Evolutionary conservation across 2,329 filamentous ascomycete genomes (phyloP), one percentile per base, ranked within the genome.

Genomic region (Blastomyces parvus): DNA sequence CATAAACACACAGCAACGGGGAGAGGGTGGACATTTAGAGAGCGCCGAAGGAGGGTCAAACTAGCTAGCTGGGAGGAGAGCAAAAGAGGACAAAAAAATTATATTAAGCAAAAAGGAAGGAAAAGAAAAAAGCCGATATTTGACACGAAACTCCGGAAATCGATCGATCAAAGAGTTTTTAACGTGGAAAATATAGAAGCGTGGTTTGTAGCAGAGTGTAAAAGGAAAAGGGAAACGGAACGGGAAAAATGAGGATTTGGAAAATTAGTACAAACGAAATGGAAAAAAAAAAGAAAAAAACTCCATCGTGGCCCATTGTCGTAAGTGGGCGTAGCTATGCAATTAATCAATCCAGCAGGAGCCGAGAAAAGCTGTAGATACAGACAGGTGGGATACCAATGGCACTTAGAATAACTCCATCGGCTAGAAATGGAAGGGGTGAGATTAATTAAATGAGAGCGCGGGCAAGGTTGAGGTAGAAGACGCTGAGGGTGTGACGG

Each of bases 291-390:
- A 56, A 33, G n/a, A n/a, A n/a, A n/a, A 61, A 42, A 62, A 64
- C 60, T 64, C 62, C 63, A 62, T 65, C 65, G 59, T 66, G 50
- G 63, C 65, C 61, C 61, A 46, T 62, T 65, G 63, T 65, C 65
- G 64, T 66, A 64, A 66, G 59, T 61, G 63, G 62, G 59, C 60
- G 48, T 63, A 62, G 53, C 63, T 63, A 62, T 60, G 44, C 52
- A 64, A 62, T 63, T 56, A 63, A 40, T 62, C 62, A 57, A 62
- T 46, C 63, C 60, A 63, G 62, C 40, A 63, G 56, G 42, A 59
- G 55, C 55, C 36, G 60, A 56, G 58, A 61, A 58, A 56, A 42
- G 44, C 55, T 52, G 59, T 60, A 60, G 33, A 61, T 40, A 57
- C 60, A 55, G 48, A 60, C 19, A 59, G 22, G 22, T 30, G 11